A percentile compares a stretch with the other conserved stretches of the same genome.
Conservation (phyloP, 1,284 basidiomycete species). For the Tylopilus microsporus region DNA sequence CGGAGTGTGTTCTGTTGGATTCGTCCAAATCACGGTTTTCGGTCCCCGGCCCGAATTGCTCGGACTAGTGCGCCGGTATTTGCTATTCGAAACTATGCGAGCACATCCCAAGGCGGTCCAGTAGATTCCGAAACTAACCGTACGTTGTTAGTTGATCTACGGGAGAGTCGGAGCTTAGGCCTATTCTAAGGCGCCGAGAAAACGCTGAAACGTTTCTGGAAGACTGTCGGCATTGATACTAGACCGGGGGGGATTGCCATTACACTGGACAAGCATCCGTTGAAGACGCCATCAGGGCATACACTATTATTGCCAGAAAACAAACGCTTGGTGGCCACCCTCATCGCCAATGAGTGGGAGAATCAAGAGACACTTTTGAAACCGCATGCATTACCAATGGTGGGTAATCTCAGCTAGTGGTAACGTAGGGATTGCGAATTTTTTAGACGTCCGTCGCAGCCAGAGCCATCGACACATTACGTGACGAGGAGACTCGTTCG, state of each 20-base stretch:
- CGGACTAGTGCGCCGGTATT: background rate
- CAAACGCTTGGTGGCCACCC: constrained; percentile 70
- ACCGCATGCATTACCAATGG: constrained; percentile 88
- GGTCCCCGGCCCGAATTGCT: background rate
- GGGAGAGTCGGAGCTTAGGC: constrained; percentile 10
- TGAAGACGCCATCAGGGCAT: constrained; percentile 85
- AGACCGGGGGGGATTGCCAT: constrained; percentile 60
- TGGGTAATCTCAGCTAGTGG: constrained; percentile 36
- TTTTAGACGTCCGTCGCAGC: constrained; percentile 78
- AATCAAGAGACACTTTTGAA: constrained; percentile 84
- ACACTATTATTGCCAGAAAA: constrained; percentile 67
- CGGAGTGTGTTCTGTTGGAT: constrained; percentile 2
- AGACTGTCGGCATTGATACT: constrained; percentile 69
- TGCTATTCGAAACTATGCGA: constrained; percentile 13
- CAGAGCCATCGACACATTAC: constrained; percentile 81
- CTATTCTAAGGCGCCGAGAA: constrained; percentile 68
- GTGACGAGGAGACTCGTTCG: constrained; percentile 51
- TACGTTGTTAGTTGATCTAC: constrained; percentile 25
- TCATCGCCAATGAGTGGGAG: constrained; percentile 96
- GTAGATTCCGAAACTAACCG: constrained; percentile 56
- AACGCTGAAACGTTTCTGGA: constrained; percentile 88
- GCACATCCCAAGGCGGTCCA: constrained; percentile 35
- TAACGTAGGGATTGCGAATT: background rate
- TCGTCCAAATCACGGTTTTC: constrained; percentile 3
- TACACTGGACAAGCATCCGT: constrained; percentile 77